Conservation (phyloP, 1,284 basidiomycete species). For the Thecaphora thlaspeos region DNA sequence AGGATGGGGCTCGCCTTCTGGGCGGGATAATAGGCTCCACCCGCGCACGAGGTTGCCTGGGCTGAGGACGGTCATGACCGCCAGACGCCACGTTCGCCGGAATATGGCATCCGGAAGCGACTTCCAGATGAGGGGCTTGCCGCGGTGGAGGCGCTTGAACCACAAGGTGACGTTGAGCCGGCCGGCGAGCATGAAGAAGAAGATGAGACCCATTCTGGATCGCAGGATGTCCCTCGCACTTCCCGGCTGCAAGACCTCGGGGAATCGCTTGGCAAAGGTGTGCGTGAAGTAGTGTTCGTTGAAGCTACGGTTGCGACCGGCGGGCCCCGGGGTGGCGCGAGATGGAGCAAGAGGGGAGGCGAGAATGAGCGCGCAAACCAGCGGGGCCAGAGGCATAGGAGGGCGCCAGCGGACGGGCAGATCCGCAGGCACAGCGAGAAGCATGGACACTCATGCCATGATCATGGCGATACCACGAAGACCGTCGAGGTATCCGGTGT, state of each 20-base stretch:
- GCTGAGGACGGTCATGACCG: slow-evolving; percentile 58
- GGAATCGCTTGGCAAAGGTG: slow-evolving; percentile 56
- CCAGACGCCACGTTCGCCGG: slow-evolving; percentile 58
- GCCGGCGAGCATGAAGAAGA: slow-evolving; percentile 58
- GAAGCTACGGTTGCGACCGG: no score
- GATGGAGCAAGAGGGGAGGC: no score
- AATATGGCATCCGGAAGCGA: slow-evolving; percentile 57
- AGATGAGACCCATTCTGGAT: slow-evolving; percentile 18
- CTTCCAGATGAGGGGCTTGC: slow-evolving; percentile 51
- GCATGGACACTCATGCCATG: slow-evolving; percentile 24
- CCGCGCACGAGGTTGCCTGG: slow-evolving; percentile 53
- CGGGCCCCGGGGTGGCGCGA: no score
- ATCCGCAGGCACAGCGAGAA: no score
- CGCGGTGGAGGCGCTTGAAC: slow-evolving; percentile 51
- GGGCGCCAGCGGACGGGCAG: no score
- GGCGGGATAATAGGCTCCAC: slow-evolving; percentile 45
- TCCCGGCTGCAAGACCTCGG: slow-evolving; percentile 55
- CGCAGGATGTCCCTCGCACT: slow-evolving; percentile 44
- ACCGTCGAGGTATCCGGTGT: slow-evolving; percentile 57
- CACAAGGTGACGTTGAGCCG: slow-evolving; percentile 59
- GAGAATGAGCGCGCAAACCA: no score
- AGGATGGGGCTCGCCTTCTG: slow-evolving; percentile 47
- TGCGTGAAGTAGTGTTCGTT: slow-evolving; percentile 59
- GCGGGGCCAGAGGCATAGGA: no score
- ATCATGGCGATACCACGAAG: slow-evolving; percentile 58